Conservation (phyloP, 2,329 filamentous ascomycete species). For the Dothiorella sarmentorum region DNA sequence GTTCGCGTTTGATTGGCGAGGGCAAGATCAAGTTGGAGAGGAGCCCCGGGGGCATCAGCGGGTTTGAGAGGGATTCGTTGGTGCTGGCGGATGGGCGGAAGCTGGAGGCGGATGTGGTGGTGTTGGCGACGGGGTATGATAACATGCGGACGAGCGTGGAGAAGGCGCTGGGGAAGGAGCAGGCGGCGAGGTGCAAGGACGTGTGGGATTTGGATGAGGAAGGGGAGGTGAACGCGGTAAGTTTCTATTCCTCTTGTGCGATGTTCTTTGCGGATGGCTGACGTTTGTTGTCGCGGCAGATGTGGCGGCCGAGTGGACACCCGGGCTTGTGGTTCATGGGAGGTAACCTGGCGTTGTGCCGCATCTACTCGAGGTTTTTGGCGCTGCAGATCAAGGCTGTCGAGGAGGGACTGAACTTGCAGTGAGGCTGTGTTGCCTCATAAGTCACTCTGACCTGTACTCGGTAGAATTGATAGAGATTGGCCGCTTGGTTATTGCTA, state of each 20-base stretch:
- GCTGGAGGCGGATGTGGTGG: conserved; percentile 58
- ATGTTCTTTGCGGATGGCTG: neutral
- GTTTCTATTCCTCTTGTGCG: conserved; percentile 11
- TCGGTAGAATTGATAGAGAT: too few species aligned
- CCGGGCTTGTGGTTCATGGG: conserved; percentile 42
- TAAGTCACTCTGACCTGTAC: too few species aligned
- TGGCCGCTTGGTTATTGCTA: too few species aligned
- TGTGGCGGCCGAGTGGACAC: conserved; percentile 40
- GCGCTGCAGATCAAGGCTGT: conserved; percentile 42
- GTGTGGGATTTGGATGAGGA: conserved; percentile 42
- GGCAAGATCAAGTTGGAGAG: conserved; percentile 61
- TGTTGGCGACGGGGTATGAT: conserved; percentile 56
- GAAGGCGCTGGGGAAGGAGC: conserved; percentile 59
- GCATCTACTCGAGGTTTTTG: conserved; percentile 37
- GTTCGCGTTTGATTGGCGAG: conserved; percentile 58
- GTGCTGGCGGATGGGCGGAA: conserved; percentile 51
- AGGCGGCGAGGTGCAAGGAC: conserved; percentile 57
- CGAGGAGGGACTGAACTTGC: conserved; percentile 36
- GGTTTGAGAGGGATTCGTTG: conserved; percentile 46
- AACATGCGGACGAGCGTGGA: conserved; percentile 65
- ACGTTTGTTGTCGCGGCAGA: conserved; percentile 23
- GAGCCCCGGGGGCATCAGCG: conserved; percentile 48
- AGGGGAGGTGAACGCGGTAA: conserved; percentile 30
- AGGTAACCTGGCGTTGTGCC: conserved; percentile 35
- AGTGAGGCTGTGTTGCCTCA: too few species aligned